Conservation (phyloP, 192 early-diverging fungal genomes). For the Mortierella claussenii region DNA sequence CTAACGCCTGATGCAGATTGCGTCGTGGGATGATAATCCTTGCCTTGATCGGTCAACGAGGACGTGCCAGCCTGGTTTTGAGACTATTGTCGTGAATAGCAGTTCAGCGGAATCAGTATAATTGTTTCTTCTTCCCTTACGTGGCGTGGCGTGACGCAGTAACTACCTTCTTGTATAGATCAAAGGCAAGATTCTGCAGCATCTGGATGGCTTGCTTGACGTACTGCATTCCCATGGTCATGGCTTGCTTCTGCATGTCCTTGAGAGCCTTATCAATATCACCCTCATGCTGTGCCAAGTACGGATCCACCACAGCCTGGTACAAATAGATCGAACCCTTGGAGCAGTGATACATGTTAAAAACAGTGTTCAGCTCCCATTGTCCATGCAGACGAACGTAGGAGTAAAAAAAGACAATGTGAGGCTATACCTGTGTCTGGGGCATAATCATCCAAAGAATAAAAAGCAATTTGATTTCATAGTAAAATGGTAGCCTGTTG, state of each 20-base stretch:
- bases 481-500: slow-evolving; percentile 48
- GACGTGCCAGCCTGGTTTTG: not conserved
- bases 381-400: no score
- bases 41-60: not conserved
- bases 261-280: slow-evolving; percentile 44
- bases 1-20: not conserved
- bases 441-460: slow-evolving; percentile 52
- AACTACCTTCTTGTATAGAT: slow-evolving; percentile 44
- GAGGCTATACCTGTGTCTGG: slow-evolving; percentile 49
- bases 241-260: slow-evolving; percentile 38
- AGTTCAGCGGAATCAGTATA: no score
- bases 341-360: not conserved
- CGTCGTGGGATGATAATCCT: not conserved
- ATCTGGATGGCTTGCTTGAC: slow-evolving; percentile 38
- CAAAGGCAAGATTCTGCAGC: slow-evolving; percentile 28
- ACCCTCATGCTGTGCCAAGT: slow-evolving; percentile 32
- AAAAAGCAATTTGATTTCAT: slow-evolving; percentile 43
- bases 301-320: slow-evolving; percentile 38
- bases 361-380: no score
- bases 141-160: no score
- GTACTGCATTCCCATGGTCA: slow-evolving; percentile 43
- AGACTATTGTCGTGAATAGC: not conserved
- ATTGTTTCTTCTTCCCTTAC: no score
- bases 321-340: slow-evolving; percentile 51
- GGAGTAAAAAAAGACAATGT: no score